Evolutionary conservation across 768 basidiomycete species (phyloP).

Genomic region (Tricholoma saponaceum): DNA sequence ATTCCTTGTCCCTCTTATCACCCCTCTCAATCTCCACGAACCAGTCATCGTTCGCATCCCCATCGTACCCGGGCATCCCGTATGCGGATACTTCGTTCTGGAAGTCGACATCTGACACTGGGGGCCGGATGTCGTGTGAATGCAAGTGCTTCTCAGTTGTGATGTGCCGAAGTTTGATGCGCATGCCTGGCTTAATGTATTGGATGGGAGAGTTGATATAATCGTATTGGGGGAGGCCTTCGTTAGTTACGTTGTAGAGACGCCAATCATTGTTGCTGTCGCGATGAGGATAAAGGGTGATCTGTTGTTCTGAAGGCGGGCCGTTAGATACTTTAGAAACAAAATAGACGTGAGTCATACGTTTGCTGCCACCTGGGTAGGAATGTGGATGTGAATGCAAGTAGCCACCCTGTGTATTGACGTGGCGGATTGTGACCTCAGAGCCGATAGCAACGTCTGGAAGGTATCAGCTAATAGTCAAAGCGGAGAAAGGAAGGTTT

Average conservation of each 20-base stretch:
- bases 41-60: constrained; percentile 95
- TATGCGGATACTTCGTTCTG: constrained; percentile 98
- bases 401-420: constrained; percentile 99
- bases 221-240: constrained; percentile 32
- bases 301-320: constrained; percentile 78
- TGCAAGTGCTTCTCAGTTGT: constrained; percentile 84
- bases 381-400: constrained; percentile 90
- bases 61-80: constrained; percentile 78
- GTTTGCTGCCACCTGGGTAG: constrained; percentile 88
- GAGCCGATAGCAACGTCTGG: constrained; percentile 87
- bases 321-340: constrained; percentile 1
- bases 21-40: constrained; percentile 80
- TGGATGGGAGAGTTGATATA: constrained; percentile 52
- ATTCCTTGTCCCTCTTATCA: constrained; percentile 59
- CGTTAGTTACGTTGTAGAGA: constrained; percentile 69
- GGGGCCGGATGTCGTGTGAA: constrained; percentile 92
- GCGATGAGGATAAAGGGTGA: constrained; percentile 98
- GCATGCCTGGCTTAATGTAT: constrained; percentile 60
- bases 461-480: background rate
- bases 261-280: constrained; percentile 95
- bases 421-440: constrained; percentile 75
- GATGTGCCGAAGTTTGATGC: constrained; percentile 80
- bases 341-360: constrained; percentile 34
- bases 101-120: constrained; percentile 96
- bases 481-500: background rate